phyloP scores from a whole-genome alignment of 2,329 filamentous ascomycete species.

The Aspergillus novofumigatus region DNA sequence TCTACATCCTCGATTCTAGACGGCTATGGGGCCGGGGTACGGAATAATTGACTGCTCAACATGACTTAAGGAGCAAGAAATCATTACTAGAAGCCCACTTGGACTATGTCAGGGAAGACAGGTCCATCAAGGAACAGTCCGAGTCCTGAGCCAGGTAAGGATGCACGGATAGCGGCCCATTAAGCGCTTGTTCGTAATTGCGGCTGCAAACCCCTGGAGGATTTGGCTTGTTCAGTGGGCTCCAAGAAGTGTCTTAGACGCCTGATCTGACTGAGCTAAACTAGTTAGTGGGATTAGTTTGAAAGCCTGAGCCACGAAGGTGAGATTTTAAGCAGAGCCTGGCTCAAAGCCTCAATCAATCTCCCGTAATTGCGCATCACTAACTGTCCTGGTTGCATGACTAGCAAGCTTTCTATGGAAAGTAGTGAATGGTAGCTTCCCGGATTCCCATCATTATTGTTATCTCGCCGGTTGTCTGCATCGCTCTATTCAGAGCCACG shows the following conservation, averaged over 20 bases:
- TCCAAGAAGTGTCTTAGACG: neutral
- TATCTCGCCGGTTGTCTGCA: neutral
- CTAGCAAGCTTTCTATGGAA: neutral
- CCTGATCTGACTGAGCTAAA: neutral
- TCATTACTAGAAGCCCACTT: neutral
- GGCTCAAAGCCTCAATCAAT: neutral
- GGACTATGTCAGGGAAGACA: neutral
- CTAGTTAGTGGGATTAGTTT: neutral
- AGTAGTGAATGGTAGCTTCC: neutral
- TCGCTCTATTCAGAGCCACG: slow-evolving; percentile 17
- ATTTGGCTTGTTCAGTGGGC: slow-evolving; percentile 2
- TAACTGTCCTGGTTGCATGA: neutral
- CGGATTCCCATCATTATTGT: neutral
- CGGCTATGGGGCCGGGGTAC: neutral
- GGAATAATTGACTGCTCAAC: neutral
- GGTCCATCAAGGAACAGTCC: neutral
- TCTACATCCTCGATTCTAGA: slow-evolving; percentile 3
- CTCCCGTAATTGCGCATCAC: neutral
- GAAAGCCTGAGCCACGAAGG: neutral
- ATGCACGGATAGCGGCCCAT: slow-evolving; percentile 6
- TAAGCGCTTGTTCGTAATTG: slow-evolving; percentile 16
- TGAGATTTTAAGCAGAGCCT: neutral
- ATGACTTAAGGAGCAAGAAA: neutral
- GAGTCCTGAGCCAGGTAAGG: neutral
- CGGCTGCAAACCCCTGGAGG: slow-evolving; percentile 15